Percentiles rank a stretch among this genome's conserved stretches.
Conservation (phyloP, 129 eudicot genomes). For the Flaveria ramosissima region DNA sequence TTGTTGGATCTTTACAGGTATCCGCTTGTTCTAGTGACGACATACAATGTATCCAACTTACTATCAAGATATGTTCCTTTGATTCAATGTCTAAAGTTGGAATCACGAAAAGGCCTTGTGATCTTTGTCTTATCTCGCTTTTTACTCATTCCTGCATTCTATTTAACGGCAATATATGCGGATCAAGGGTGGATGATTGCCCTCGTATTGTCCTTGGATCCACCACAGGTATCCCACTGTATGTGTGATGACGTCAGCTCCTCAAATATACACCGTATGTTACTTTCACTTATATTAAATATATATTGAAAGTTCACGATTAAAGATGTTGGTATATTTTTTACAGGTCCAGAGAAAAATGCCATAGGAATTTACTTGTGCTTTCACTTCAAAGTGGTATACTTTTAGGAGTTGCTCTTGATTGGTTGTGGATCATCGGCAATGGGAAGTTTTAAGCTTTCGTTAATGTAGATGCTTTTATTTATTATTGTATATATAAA, state of each 20-base stretch:
- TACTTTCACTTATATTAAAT: not conserved
- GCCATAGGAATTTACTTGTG: constrained; percentile 63
- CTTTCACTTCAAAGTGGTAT: constrained; percentile 52
- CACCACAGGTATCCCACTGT: constrained; percentile 61
- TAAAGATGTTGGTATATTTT: not conserved
- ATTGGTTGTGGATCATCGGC: constrained; percentile 73
- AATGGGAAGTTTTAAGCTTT: constrained; percentile 26
- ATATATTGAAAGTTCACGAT: not conserved
- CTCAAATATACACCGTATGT: constrained; percentile 53
- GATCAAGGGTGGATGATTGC: constrained; percentile 65
- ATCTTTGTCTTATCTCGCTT: constrained; percentile 41
- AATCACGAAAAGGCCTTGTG: constrained; percentile 51
- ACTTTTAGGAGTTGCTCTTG: constrained; percentile 59
- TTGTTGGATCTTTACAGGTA: constrained; percentile 40
- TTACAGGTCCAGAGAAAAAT: constrained; percentile 70
- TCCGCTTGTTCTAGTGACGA: constrained; percentile 51
- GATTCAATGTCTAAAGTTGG: constrained; percentile 39
- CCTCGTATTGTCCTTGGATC: constrained; percentile 49
- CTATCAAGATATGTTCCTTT: constrained; percentile 56
- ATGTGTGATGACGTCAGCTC: constrained; percentile 53
- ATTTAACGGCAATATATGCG: constrained; percentile 57
- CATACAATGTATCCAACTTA: constrained; percentile 55
- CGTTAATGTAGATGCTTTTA: no score
- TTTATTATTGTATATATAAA: no score
- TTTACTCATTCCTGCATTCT: constrained; percentile 57